Base-by-base conservation (phyloP, 345 rosid genomes). In the Populus nigra region DNA sequence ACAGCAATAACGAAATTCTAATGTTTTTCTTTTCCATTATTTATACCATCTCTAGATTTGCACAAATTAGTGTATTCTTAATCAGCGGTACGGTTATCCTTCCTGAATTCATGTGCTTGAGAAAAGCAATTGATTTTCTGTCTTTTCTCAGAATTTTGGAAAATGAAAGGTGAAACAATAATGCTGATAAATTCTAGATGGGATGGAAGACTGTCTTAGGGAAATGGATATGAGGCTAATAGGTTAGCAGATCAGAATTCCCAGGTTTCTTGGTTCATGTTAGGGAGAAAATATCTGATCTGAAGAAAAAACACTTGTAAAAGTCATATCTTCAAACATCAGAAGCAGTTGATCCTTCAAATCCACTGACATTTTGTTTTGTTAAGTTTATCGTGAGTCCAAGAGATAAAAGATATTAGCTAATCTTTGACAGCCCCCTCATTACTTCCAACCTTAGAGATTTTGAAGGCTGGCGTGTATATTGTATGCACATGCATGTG, bases 241-340 rank as follows among this genome's bases (percentile, higher is more conserved):
- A 47, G 50, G 17, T 47, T 47, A 47, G 50, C 3, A 1, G 50
- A 3, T 1, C 50, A 47, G 18, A 47, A 47, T 47, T 65, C 69
- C 16, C 69, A 27, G 69, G 69, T 36, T 65, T 65, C n/a, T 31
- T 17, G 69, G 69, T 65, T 65, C 35, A 63, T 29, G 68, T 63
- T 5, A 6, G 31, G 20, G 20, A 27, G 69, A 29, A 15, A 65
- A 29, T 17, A 12, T 35, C n/a, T 12, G 22, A 35, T 47, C 17
- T 45, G 50, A 45, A 45, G 50, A 45, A 45, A 13, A 45, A 45
- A 13, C 50, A 45, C 50, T 45, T 3, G 50, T 45, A 45, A 45
- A 45, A 45, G 50, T 45, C 17, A 3, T 45, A 12, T 45, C 50
- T 47, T 47, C 45, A 41, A 10, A 41, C 45, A 41, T 41, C 45